Conservation (phyloP, 495 filamentous ascomycete genomes). For the Annulohypoxylon maeteangense region DNA sequence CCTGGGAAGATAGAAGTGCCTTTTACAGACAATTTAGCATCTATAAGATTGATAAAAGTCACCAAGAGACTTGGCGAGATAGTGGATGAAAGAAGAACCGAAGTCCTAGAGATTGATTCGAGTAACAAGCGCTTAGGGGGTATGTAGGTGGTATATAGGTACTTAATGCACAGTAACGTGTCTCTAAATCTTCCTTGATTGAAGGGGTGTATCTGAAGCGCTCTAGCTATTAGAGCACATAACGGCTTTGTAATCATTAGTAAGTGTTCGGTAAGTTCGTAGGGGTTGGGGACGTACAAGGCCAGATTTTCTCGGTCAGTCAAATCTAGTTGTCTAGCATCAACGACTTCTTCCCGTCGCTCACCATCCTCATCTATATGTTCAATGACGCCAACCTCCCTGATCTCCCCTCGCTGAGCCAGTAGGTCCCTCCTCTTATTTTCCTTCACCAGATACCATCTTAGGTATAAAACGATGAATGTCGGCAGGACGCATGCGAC, state of each 20-base stretch:
- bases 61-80: too few relatives aligned
- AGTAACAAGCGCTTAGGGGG: too few relatives aligned
- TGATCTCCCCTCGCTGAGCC: slow-evolving; percentile 32
- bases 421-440: slow-evolving; percentile 52
- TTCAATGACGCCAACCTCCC: slow-evolving; percentile 50
- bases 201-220: too few relatives aligned
- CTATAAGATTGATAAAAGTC: too few relatives aligned
- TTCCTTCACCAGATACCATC: slow-evolving; percentile 46
- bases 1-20: too few relatives aligned
- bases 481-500: slow-evolving; percentile 43
- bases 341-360: slow-evolving; percentile 48
- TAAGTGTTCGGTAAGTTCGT: background rate
- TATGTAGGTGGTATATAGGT: too few relatives aligned
- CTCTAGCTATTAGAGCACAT: slow-evolving; percentile 21
- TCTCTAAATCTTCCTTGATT: too few relatives aligned
- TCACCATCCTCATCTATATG: slow-evolving; percentile 47
- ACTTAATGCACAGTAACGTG: too few relatives aligned
- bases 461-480: slow-evolving; percentile 45
- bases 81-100: too few relatives aligned
- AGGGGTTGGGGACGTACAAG: slow-evolving; percentile 46
- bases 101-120: too few relatives aligned
- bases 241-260: slow-evolving; percentile 26
- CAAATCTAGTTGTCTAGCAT: slow-evolving; percentile 54
- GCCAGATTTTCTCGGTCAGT: slow-evolving; percentile 56
- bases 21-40: too few relatives aligned